A percentile compares a stretch with the other conserved stretches of the same genome.
These are phyloP conservation scores for Backusella westeae DNA, from an alignment of 192 early-diverging fungal species.

Conservation along the genomic window DNA sequence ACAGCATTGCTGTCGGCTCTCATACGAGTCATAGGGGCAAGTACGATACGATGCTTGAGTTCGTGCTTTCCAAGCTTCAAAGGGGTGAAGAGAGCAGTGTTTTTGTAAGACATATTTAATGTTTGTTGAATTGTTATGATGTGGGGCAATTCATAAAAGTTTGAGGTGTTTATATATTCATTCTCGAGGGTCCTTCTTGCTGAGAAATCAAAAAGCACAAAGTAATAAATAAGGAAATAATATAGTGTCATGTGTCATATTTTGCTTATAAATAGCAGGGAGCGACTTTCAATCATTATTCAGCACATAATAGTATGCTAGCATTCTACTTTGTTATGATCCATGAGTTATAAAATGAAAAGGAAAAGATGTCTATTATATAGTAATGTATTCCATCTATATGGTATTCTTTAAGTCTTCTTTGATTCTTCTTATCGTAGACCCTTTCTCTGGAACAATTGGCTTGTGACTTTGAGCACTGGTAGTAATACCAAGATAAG, in stretches of 20 bases:
- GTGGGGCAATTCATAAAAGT: neutral
- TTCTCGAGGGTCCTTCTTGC: neutral
- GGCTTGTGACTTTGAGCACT: too few relatives aligned
- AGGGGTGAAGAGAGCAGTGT: conserved; percentile 15
- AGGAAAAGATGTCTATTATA: too few relatives aligned
- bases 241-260: neutral
- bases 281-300: neutral
- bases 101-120: neutral
- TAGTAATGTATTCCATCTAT: too few relatives aligned
- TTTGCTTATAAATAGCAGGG: neutral
- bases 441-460: too few relatives aligned
- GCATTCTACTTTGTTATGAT: too few relatives aligned
- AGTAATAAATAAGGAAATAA: neutral
- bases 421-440: too few relatives aligned
- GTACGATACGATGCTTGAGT: conserved; percentile 20
- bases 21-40: conserved; percentile 22
- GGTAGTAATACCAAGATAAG: too few relatives aligned
- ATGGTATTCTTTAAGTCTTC: too few relatives aligned
- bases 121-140: neutral
- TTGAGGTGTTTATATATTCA: neutral
- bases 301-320: neutral
- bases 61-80: conserved; percentile 9
- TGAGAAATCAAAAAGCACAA: neutral
- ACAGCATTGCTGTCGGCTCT: neutral
- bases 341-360: too few relatives aligned